These are phyloP conservation scores for Cadophora sp. DNA, from an alignment of 2,329 filamentous ascomycete species.

Conservation along the genomic window DNA sequence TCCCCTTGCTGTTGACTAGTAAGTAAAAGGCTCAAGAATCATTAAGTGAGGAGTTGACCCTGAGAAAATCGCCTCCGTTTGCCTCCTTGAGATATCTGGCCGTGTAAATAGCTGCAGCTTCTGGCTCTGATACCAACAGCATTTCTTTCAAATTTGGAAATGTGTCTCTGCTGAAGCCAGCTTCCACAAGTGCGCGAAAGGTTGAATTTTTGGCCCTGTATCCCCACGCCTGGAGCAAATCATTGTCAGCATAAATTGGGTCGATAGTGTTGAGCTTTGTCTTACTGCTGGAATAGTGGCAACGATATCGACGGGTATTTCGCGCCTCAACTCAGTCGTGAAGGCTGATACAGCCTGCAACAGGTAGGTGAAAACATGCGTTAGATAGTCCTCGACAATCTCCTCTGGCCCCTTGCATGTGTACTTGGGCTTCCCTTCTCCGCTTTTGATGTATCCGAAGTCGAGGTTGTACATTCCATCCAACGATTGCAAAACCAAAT, in stretches of 20 bases:
- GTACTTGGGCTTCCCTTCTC: slow-evolving; percentile 33
- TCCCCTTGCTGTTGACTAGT: slow-evolving; percentile 33
- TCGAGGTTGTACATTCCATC: slow-evolving; percentile 44
- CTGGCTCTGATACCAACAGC: slow-evolving; percentile 42
- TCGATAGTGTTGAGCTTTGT: no score
- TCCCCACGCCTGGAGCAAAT: slow-evolving; percentile 39
- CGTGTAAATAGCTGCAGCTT: slow-evolving; percentile 44
- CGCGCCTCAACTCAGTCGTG: slow-evolving; percentile 18
- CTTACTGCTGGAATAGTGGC: slow-evolving; percentile 37
- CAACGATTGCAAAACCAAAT: slow-evolving; percentile 40
- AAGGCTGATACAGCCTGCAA: slow-evolving; percentile 29
- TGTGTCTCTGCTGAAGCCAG: slow-evolving; percentile 41
- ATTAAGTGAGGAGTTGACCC: slow-evolving; percentile 3
- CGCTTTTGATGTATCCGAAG: slow-evolving; percentile 36
- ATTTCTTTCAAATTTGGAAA: slow-evolving; percentile 41
- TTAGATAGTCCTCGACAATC: slow-evolving; percentile 43
- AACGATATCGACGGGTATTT: slow-evolving; percentile 42
- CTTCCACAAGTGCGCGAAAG: slow-evolving; percentile 38
- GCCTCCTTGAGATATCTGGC: slow-evolving; percentile 38
- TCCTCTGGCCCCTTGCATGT: slow-evolving; percentile 40
- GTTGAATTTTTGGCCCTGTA: slow-evolving; percentile 44
- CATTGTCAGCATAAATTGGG: background rate
- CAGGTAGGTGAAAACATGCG: slow-evolving; percentile 36
- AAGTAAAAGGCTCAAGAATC: background rate
- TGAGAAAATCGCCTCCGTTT: slow-evolving; percentile 26